Evolutionary conservation across 148 eudicot species (phyloP), one percentile per base, ranked within the genome.

Genomic region (Vaccinium vitisidaea): DNA sequence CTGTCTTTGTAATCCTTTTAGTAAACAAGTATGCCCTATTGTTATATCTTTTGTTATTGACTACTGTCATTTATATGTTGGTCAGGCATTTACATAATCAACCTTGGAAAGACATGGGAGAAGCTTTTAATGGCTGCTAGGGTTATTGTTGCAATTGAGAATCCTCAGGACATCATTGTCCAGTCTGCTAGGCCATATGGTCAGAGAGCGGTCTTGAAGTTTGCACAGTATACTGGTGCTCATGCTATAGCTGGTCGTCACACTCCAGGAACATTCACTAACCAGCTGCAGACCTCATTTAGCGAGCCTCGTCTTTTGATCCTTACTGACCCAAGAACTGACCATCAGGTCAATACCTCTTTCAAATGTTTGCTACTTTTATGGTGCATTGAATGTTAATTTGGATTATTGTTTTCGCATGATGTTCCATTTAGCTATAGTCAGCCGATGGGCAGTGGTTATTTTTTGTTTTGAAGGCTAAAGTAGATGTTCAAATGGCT

Each of bases 191-290:
- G 81, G 21, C 81, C 65, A 8, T 79, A 55, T 32, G 81, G 65
- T 16, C 81, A 79, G 49, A 54, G 81, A 18, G 67, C 81, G 0
- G 81, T 79, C 48, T 55, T 79, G 25, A 79, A 79, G 81, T 79
- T 79, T 79, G 81, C 67, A 36, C 67, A 79, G 81, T 79, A 79
- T 65, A 79, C 81, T 54, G 81, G 81, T 30, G 65, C 67, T 54
- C 81, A 79, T 79, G 81, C 81, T 5, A 79, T 79, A 30, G 81
- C 81, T 79, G 67, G 81, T 79, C 81, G 81, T 55, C 81, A 79
- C 48, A 79, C 81, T 27, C 81, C 81, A 0, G 81, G 81, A 79
- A 79, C 81, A 30, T 79, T 79, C 65, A 79, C 81, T 36, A 79
- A 79, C 48, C 81, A 79, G 81, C 81, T 79, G 18, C 67, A 79